phyloP scores from a whole-genome alignment of 768 basidiomycete genomes.

The Boletus tylopilopsis region DNA sequence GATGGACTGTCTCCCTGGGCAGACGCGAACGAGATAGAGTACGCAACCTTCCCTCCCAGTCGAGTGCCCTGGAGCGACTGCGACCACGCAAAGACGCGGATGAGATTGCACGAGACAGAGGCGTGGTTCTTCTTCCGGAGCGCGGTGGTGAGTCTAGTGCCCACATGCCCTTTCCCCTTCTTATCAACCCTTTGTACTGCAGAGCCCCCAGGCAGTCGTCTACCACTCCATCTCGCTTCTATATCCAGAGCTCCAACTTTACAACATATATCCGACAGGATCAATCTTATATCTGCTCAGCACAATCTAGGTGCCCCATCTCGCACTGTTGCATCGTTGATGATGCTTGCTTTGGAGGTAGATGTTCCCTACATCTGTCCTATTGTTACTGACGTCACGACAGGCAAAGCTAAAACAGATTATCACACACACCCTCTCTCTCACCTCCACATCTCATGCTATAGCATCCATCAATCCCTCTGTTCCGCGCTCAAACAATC shows the following conservation, averaged over 20 bases:
- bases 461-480: conserved; percentile 73
- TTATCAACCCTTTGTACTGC: not conserved
- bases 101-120: conserved; percentile 69
- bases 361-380: conserved; percentile 8
- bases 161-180: not conserved
- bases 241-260: conserved; percentile 67
- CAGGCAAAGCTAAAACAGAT: conserved; percentile 83
- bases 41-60: conserved; percentile 45
- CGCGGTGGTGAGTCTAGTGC: conserved; percentile 48
- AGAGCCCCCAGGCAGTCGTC: conserved; percentile 71
- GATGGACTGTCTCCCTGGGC: conserved; percentile 70
- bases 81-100: conserved; percentile 51
- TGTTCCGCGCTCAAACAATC: conserved; percentile 33
- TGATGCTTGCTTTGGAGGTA: conserved; percentile 79
- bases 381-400: not conserved
- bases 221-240: conserved; percentile 71
- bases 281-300: conserved; percentile 79
- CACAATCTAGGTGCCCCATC: conserved; percentile 62
- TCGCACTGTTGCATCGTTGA: conserved; percentile 59
- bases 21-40: conserved; percentile 74
- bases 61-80: conserved; percentile 40
- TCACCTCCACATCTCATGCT: conserved; percentile 72
- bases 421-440: conserved; percentile 73
- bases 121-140: conserved; percentile 60
- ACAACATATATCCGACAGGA: conserved; percentile 74